phyloP scores from a whole-genome alignment of 1,284 basidiomycete genomes.

The Fistulinella cinereoalba region DNA sequence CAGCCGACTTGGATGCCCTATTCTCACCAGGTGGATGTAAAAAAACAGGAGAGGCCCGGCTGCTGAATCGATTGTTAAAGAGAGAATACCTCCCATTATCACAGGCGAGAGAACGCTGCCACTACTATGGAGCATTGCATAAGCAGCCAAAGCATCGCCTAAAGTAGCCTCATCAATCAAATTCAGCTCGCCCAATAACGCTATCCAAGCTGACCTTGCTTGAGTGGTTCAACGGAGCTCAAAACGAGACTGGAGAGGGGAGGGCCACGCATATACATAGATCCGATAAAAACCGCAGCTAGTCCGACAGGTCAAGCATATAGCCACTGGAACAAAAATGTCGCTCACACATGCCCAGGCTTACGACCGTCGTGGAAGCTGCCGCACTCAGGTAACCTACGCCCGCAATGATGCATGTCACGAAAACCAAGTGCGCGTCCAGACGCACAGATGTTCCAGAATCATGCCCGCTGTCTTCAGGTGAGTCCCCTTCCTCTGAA shows the following conservation, averaged over 20 bases:
- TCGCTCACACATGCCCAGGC: slow-evolving; percentile 16
- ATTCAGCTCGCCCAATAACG: not conserved
- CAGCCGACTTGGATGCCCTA: too few relatives aligned
- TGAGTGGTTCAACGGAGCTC: slow-evolving; percentile 32
- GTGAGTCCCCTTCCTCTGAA: too few relatives aligned
- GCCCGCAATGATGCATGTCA: slow-evolving; percentile 19
- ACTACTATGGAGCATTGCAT: slow-evolving; percentile 17
- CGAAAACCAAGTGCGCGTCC: slow-evolving; percentile 31
- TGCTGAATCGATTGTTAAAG: slow-evolving; percentile 14
- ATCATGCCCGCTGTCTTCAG: too few relatives aligned
- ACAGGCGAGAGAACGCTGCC: slow-evolving; percentile 1
- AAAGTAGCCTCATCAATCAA: not conserved
- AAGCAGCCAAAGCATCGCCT: slow-evolving; percentile 34
- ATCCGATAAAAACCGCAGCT: slow-evolving; percentile 23
- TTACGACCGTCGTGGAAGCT: slow-evolving; percentile 8
- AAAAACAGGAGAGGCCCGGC: slow-evolving; percentile 23
- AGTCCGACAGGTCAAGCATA: too few relatives aligned
- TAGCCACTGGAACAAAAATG: not conserved
- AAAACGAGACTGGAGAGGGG: slow-evolving; percentile 28
- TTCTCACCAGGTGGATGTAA: slow-evolving; percentile 22
- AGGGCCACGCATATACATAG: slow-evolving; percentile 17
- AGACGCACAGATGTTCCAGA: too few relatives aligned
- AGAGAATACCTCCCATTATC: slow-evolving; percentile 26
- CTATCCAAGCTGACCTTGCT: slow-evolving; percentile 26
- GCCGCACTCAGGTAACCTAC: slow-evolving; percentile 20